These are phyloP conservation scores for Sisymbrium irio DNA, from an alignment of 345 rosid species.

Conservation along the genomic window DNA sequence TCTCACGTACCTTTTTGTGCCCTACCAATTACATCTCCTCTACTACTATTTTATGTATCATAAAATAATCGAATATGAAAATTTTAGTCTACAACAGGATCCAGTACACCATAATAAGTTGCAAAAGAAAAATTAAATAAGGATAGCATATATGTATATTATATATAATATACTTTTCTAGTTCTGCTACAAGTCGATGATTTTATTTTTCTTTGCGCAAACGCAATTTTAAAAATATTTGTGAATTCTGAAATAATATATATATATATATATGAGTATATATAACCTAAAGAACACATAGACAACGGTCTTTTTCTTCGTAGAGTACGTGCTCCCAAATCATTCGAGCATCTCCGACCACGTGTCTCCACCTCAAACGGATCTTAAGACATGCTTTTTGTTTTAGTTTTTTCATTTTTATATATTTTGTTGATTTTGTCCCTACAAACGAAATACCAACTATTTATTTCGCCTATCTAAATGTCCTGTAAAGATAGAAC, in stretches of 20 bases:
- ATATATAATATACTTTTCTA: neutral
- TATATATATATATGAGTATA: neutral
- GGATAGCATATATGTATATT: neutral
- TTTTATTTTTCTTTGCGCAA: neutral
- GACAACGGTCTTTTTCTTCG: constrained; percentile 24
- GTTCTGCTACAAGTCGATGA: constrained; percentile 13
- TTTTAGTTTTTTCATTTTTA: neutral
- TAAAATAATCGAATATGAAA: neutral
- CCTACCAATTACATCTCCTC: constrained; percentile 29
- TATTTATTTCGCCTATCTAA: neutral
- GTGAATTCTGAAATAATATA: neutral
- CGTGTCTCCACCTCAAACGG: constrained; percentile 39
- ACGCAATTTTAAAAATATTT: neutral
- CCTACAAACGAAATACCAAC: neutral
- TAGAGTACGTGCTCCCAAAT: constrained; percentile 37
- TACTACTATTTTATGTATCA: neutral
- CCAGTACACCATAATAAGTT: neutral
- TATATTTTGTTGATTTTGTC: constrained; percentile 26
- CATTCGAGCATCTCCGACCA: constrained; percentile 32
- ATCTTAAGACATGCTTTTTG: constrained; percentile 14
- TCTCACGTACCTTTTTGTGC: constrained; percentile 31
- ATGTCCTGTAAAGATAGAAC: constrained; percentile 26
- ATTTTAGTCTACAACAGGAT: neutral
- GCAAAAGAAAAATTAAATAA: neutral
- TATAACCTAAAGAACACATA: neutral